Base-by-base conservation (phyloP, 225 moss, liverwort and hornwort species). In the Marchantia polymorpha region DNA sequence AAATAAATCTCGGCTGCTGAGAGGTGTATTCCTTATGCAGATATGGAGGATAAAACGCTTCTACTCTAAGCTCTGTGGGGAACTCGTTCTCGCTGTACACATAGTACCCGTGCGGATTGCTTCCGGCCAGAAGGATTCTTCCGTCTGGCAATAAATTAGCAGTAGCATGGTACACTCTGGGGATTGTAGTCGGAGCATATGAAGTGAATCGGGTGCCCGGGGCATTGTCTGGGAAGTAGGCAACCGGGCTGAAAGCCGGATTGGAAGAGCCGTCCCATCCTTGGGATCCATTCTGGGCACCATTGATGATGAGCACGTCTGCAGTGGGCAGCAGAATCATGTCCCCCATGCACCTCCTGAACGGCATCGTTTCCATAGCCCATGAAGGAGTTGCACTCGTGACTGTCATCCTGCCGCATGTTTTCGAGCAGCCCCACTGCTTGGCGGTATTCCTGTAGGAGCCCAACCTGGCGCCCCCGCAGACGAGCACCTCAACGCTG, bases 221-320 rank as follows among this genome's bases (percentile, higher is more conserved):
- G 7, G 82, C 47, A 25, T 52, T 88, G 70, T 86, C 73, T 12
- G 92, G 85, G 69, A 84, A 75, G 64, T 94, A 94, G 12, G 79
- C 80, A 16, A 94, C 91, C 1, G 94, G 94, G 79, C 77, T 92
- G 39, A 94, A 77, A n/a, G 90, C 90, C 31, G 92, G 82, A 59
- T 83, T 80, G 60, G 76, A 82, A 1, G 91, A 92, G 68, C 83
- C 84, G 3, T 90, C 94, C 94, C 94, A 94, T 8, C 94, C 94
- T 83, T 94, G 94, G 0, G 94, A 94, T 12, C 94, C 94, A 85
- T 94, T 89, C 73, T 94, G 94, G 19, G 94, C 94, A 5, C 94
- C 94, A 47, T 94, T 94, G 73, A 94, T 94, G 68, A 94, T 89
- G 66, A 95, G 80, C 0, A 95, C 89, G 20, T 95, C 90, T 60